These are phyloP conservation scores for Coffea canephora DNA, from an alignment of 257 asterid species.

Conservation along the genomic window DNA sequence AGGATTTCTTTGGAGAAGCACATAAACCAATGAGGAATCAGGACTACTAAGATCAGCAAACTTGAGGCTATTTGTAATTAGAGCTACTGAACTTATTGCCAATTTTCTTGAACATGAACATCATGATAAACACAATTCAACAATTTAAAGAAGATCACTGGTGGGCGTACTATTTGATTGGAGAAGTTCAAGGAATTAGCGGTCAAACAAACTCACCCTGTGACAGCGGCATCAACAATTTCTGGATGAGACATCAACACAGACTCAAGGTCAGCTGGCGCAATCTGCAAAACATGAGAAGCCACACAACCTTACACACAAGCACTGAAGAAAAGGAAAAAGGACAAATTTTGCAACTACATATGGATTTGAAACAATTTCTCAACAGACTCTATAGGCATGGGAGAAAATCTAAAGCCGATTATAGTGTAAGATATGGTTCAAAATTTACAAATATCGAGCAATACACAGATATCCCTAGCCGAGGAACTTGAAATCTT, in stretches of 20 bases:
- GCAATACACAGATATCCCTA: no score
- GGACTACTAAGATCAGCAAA: not conserved
- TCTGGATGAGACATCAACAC: slow-evolving; percentile 60
- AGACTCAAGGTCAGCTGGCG: slow-evolving; percentile 90
- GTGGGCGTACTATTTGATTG: not conserved
- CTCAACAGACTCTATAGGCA: no score
- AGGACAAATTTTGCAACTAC: not conserved
- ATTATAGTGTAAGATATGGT: not conserved
- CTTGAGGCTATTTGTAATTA: not conserved
- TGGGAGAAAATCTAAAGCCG: not conserved
- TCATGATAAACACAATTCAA: not conserved
- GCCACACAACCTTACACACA: slow-evolving; percentile 1
- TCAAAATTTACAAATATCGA: not conserved
- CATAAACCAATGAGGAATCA: not conserved
- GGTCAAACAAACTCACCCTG: slow-evolving; percentile 41
- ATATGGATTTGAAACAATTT: not conserved
- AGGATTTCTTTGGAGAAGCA: not conserved
- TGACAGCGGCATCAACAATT: slow-evolving; percentile 73
- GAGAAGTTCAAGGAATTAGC: not conserved
- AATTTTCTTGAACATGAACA: not conserved
- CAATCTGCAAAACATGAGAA: slow-evolving; percentile 46
- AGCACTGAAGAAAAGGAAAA: not conserved
- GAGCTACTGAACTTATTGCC: not conserved
- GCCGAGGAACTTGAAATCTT: not conserved
- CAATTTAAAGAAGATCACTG: not conserved